A percentile compares a stretch with the other conserved stretches of the same genome.
Evolutionary conservation across 139 green algal genomes (phyloP).

Genomic region (Coelastrella sp.): DNA sequence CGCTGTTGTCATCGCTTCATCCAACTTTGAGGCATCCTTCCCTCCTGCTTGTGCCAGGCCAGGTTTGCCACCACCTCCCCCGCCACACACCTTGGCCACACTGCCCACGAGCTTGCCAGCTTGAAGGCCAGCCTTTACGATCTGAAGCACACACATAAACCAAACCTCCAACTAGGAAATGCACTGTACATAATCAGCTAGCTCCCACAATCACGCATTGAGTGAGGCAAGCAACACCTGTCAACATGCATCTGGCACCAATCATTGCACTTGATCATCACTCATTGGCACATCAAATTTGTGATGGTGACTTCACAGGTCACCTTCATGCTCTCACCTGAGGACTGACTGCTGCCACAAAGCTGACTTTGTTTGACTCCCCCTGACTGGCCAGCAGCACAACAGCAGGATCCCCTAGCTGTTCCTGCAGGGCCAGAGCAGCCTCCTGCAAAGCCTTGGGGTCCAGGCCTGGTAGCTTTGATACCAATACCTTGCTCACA

Average conservation of each 20-base stretch:
- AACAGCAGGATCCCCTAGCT: conserved; percentile 71
- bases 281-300: too few relatives aligned
- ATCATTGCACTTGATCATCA: too few relatives aligned
- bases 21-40: conserved; percentile 72
- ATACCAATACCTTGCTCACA: conserved; percentile 73
- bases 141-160: too few relatives aligned
- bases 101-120: conserved; percentile 89
- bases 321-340: conserved; percentile 20
- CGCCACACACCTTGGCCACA: conserved; percentile 91
- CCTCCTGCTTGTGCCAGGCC: conserved; percentile 91
- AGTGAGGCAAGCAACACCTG: neutral
- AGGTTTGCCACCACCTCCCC: conserved; percentile 90
- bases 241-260: too few relatives aligned
- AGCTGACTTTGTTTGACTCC: conserved; percentile 69
- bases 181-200: too few relatives aligned
- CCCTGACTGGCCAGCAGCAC: conserved; percentile 79
- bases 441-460: conserved; percentile 83
- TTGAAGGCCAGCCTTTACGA: conserved; percentile 70
- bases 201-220: too few relatives aligned
- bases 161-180: too few relatives aligned
- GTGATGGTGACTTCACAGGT: too few relatives aligned
- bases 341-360: conserved; percentile 78
- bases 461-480: conserved; percentile 79
- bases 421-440: conserved; percentile 67
- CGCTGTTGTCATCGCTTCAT: conserved; percentile 64